Evolutionary conservation across 148 eudicot species (phyloP), one percentile per base, ranked within the genome.

Genomic region (Arbutus unedo): DNA sequence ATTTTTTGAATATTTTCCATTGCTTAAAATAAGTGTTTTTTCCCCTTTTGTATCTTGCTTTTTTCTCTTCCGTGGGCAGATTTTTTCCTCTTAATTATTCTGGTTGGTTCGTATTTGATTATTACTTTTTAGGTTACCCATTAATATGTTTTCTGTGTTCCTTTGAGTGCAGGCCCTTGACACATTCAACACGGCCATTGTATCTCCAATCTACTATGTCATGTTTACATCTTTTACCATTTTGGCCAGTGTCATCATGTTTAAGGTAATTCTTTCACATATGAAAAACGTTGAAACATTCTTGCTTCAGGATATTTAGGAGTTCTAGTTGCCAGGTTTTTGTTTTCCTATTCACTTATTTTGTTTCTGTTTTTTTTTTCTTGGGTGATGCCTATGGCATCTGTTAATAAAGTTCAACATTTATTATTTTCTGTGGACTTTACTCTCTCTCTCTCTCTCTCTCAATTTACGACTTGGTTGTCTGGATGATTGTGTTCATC

Each of bases 201-300:
- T 89, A 67, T 89, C 91, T 18, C 91, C 91, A 3, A 89, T 89
- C 76, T 89, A 89, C 86, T 89, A 89, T 84, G 90, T 89, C 25
- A 89, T 85, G 91, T 89, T 89, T 79, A 89, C 91, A 67, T 80
- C 91, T 76, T 62, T 89, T 3, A 89, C 91, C 18, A 89, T 89
- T 57, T 78, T 89, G 85, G 91, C 91, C 0, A 89, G 91, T 68
- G 90, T 87, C 23, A 89, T 89, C 82, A 89, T 89, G 90, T 89
- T 89, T 82, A 89, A 89, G 91, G 91, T 89, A 86, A 67, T 77
- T 66, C 47, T 68, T 78, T 51, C 54, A 3, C 54, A 25, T 2
- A 23, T 74, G 43, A 57, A 48, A 18, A 21, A 2, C 2, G 4
- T n/a, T 47, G 48, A 51, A 21, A 51, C 31, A 50, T 77, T 41